Evolutionary conservation across 2,329 filamentous ascomycete species (phyloP), one percentile per base, ranked within the genome.

Genomic region (Cladosporium sp.): DNA sequence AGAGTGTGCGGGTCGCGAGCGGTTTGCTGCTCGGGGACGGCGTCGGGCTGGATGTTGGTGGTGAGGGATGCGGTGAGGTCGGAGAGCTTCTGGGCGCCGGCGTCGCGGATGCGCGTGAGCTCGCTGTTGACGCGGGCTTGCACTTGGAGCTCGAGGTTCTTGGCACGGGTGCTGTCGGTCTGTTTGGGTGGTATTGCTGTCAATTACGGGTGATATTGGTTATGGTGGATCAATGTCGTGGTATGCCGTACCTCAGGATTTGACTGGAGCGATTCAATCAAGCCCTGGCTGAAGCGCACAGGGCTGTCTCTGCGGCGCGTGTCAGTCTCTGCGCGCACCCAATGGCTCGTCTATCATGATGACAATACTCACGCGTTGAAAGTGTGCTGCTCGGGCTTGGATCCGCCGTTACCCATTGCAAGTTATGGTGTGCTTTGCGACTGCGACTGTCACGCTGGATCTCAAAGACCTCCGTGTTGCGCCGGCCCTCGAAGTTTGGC

Each of bases 161-260:
- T 91, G 74, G 90, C 86, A 77, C 94, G 93, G 70, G 92, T 93
- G 67, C 89, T 88, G 82, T 98, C 93, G 80, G 91, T 94, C 94
- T 98, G 77, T 66, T 33, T 7, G 8, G 21, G 40, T 11, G 14
- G 10, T 11, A 12, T 46, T 11, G 7, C 3, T 23, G 40, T 46
- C 5, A 46, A 46, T 46, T 12, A 46, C 7, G 4, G n/a, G 8
- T 46, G 40, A 12, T 33, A 23, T 23, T 26, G 3, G 33, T 61
- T 14, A 31, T 64, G 29, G 29, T 18, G 29, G 31, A n/a, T 26
- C 23, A 26, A 26, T 40, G 14, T 53, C n/a, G 35, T 12, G 23
- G 21, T 65, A 58, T 21, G 37, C 72, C 81, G 75, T 85, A 97
- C 93, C 88, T 97, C 93, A 72, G 90, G 86, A 82, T 88, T 96